These are phyloP conservation scores for Starmera caribaea DNA, from an alignment of 805 yeast species.

Conservation along the genomic window DNA sequence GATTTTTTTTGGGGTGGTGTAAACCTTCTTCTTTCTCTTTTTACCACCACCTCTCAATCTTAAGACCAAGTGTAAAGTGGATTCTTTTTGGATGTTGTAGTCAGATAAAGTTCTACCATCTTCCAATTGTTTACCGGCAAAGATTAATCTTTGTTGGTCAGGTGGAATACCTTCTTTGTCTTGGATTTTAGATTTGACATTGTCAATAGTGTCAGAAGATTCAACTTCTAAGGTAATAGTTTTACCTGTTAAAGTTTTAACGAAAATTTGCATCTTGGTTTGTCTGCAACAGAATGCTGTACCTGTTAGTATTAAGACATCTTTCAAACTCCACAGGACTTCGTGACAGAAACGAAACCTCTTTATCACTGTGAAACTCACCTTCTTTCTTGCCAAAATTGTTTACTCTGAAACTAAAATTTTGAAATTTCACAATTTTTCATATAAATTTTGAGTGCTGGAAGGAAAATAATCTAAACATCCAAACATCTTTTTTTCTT, in stretches of 20 bases:
- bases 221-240: conserved; percentile 97
- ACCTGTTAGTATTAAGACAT: background rate
- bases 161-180: conserved; percentile 98
- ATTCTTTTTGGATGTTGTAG: conserved; percentile 98
- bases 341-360: too few species aligned
- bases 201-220: conserved; percentile 95
- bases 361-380: background rate
- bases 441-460: background rate
- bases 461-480: background rate
- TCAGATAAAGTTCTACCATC: conserved; percentile 94
- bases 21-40: conserved; percentile 99
- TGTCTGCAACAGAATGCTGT: conserved; percentile 34
- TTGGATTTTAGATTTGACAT: conserved; percentile 93
- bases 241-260: conserved; percentile 99
- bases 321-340: too few species aligned
- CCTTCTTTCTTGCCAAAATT: conserved; percentile 22
- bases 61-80: conserved; percentile 89
- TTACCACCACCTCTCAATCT: conserved; percentile 99
- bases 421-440: background rate
- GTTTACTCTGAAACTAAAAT: background rate
- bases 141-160: conserved; percentile 94
- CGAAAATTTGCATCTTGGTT: conserved; percentile 87
- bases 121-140: conserved; percentile 96
- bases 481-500: too few species aligned
- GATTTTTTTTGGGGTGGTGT: conserved; percentile 99